Evolutionary conservation across 2,329 filamentous ascomycete species (phyloP).

Genomic region (Trichoderma brevicompactum): DNA sequence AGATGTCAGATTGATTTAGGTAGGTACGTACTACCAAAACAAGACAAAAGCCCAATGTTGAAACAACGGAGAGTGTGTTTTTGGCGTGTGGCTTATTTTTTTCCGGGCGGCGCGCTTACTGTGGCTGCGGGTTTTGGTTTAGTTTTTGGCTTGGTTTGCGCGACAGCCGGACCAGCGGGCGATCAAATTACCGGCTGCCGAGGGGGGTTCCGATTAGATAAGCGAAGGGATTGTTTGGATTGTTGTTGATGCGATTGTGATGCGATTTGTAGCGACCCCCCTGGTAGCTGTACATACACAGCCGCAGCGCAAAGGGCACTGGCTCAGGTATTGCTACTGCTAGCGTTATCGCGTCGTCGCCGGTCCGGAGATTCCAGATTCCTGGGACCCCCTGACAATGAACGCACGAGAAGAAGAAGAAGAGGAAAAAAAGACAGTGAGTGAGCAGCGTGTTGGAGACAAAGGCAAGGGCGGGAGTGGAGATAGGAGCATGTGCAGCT

Average conservation of each 20-base stretch:
- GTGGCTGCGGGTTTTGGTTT: no score
- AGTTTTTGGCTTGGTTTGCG: background rate
- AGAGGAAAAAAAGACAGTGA: background rate
- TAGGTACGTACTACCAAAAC: no score
- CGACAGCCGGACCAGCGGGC: background rate
- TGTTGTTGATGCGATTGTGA: no score
- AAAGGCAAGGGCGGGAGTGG: background rate
- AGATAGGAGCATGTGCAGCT: background rate
- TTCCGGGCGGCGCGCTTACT: no score
- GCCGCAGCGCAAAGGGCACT: no score
- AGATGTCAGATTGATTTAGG: no score
- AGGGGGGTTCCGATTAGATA: background rate
- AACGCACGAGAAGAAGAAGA: background rate
- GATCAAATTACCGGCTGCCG: conserved; percentile 15
- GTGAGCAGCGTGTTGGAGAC: background rate
- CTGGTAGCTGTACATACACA: no score
- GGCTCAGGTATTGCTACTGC: no score
- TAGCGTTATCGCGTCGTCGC: background rate
- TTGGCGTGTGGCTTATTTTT: no score
- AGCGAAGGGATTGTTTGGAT: background rate
- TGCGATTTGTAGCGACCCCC: no score
- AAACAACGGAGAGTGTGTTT: no score
- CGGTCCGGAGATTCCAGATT: background rate
- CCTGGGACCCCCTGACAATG: background rate
- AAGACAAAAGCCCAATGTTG: no score